Base-by-base conservation (phyloP, 768 basidiomycete species). In the Lentinula edodes region DNA sequence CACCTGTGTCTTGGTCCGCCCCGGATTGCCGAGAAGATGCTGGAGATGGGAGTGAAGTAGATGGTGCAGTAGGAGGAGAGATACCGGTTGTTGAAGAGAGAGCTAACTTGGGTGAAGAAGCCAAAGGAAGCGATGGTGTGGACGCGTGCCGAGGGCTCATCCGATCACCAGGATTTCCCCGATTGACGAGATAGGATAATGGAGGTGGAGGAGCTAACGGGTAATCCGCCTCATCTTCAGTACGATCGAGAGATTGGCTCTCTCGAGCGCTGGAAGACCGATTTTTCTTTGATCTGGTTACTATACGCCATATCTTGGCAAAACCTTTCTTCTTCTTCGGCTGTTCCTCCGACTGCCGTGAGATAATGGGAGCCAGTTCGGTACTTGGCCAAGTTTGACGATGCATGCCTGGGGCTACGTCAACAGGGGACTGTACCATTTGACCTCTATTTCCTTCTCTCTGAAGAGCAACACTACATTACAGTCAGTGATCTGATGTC, bases 171-270 rank as follows among this genome's bases (percentile, higher is more conserved):
- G 84, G 81, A 42, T n/a, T 56, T n/a, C 81, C 79, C 45, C 82
- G 82, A 61, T 82, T 78, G 63, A 93, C 93, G 52, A 98, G 82
- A 74, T 94, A 95, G 0, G 93, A 93, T 57, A 98, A 70, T 5
- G 93, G 89, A 5, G 96, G 96, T 2, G 96, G 96, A 0, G 95
- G 96, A 2, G 90, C 87, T 43, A 97, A 77, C 3, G 92, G 94
- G 8, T 80, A 72, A 65, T 90, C 85, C 67, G 93, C 91, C 3
- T 91, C 88, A 46, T 69, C 70, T 69, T 46, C 72, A 62, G 15
- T 71, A 43, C 72, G 78, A 63, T 79, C 82, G 28, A 74, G 60
- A 12, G 75, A 76, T 15, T 77, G 78, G 15, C 74, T 69, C 9
- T 73, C 72, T 32, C 71, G 71, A 42, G 72, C 68, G 43, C 66